Base-by-base conservation (phyloP, 148 eudicot species). In the Drosera capensis region DNA sequence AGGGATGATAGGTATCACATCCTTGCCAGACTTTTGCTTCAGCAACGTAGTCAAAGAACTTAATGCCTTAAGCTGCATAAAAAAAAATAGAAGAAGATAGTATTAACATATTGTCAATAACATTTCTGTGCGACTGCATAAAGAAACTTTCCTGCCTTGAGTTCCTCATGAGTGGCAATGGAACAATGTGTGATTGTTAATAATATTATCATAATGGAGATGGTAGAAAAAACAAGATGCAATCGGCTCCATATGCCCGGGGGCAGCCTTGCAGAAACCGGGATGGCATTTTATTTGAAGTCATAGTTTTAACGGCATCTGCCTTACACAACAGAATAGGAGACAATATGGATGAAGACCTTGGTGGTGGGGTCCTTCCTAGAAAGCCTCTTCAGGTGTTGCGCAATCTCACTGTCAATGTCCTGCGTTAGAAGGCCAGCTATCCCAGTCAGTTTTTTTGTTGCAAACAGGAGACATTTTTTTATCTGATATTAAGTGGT, bases 311-410 rank as follows among this genome's bases (percentile, higher is more conserved):
- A n/a, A n/a, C n/a, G n/a, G n/a, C n/a, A n/a, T n/a, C n/a, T n/a
- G 11, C 1, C 18, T 14, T 14, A 14, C 18, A 41, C 20, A 41
- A 14, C 18, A 57, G 41, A 37, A 20, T 19, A 22, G 45, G 20
- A 5, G 14, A 20, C 22, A 40, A 16, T 34, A 11, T 13, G 14
- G 38, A 34, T 6, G 35, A 46, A 52, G 54, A 88, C 95, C 85
- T 90, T 90, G 12, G 97, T 90, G 7, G 76, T 73, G 15, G 93
- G 87, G 43, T 90, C 97, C 68, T 79, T 84, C 46, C 97, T 67
- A 12, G 87, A 73, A 60, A 90, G 93, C 72, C 97, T 70, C 71
- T 75, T 90, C 70, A 90, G 51, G 65, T 75, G 78, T 52, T 72
- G 95, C 40, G 82, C 75, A 54, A 90, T 45, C 60, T 90, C 97